phyloP scores from a whole-genome alignment of 2,329 filamentous ascomycete species.

The Cladobotryum protrusum region DNA sequence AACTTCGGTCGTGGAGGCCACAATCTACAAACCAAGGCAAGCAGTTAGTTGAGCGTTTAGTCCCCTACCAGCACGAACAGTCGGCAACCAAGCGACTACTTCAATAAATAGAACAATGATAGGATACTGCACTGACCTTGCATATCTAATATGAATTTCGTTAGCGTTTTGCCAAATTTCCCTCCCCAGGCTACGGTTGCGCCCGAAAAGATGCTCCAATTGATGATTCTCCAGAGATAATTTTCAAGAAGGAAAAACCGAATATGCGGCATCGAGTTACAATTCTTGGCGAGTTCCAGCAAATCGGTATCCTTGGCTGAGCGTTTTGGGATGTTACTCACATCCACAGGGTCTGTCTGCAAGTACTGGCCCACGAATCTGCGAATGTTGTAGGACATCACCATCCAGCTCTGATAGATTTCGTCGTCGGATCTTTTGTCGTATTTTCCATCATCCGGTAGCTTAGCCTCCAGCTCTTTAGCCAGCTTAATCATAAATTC shows the following conservation, averaged over 20 bases:
- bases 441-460: neutral
- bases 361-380: neutral
- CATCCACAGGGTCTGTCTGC: neutral
- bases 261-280: neutral
- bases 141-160: neutral
- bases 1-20: neutral
- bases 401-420: neutral
- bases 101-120: neutral
- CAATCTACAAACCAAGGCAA: neutral
- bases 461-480: neutral
- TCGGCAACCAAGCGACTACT: too few relatives aligned
- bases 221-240: neutral
- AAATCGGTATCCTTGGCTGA: too few relatives aligned
- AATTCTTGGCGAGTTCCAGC: neutral
- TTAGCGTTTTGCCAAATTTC: neutral
- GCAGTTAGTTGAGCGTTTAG: too few relatives aligned
- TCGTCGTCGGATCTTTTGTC: constrained; percentile 1
- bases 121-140: neutral
- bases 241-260: neutral
- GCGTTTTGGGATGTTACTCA: neutral
- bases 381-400: neutral
- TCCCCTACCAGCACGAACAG: too few relatives aligned
- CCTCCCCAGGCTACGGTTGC: neutral
- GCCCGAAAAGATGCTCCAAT: neutral
- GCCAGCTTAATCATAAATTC: neutral